Evolutionary conservation across 2,329 filamentous ascomycete genomes (phyloP), one percentile per base, ranked within the genome.

Genomic region (Colletotrichum sp.): DNA sequence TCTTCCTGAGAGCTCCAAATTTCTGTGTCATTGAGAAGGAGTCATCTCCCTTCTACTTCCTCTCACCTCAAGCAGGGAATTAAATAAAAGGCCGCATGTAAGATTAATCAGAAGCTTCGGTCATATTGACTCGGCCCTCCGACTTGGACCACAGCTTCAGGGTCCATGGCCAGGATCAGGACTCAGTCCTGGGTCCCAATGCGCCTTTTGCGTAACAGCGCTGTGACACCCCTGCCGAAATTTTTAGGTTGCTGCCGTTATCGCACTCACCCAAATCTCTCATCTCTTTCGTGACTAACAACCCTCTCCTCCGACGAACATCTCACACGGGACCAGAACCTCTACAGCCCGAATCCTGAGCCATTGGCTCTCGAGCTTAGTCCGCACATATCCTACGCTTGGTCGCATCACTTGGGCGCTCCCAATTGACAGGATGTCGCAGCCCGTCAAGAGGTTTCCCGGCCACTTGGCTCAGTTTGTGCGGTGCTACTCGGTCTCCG

Each of bases 401-500:
- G 15, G 16, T 52, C 13, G 13, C 24, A 68, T 8, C 69, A 49
- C 18, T 36, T 34, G 44, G 44, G n/a, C 24, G 13, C 52, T 21
- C 55, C 63, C 70, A 69, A 55, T 73, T 69, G 57, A 55, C 49
- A 70, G 32, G 39, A 78, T 78, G 77, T 62, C 76, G 60, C 72
- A 75, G 44, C 76, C 77, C 15, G 69, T 77, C 63, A 77, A 69
- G 69, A 76, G 60, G 55, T 49, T 78, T 59, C 78, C 78, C 21
- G 60, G 71, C 57, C 77, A 77, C 28, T 52, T 78, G 74, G 70
- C 78, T 49, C 73, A 71, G 68, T 75, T 78, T 49, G 79, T 84
- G 32, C 89, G 91, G 75, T 82, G 83, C 78, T 94, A 94, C 81
- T 91, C 92, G 65, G 92, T 91, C 21, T 90, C 91, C 4, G 86